Evolutionary conservation across 1,139 yeast genomes (phyloP).

Genomic region (Ogataea hybrid): DNA sequence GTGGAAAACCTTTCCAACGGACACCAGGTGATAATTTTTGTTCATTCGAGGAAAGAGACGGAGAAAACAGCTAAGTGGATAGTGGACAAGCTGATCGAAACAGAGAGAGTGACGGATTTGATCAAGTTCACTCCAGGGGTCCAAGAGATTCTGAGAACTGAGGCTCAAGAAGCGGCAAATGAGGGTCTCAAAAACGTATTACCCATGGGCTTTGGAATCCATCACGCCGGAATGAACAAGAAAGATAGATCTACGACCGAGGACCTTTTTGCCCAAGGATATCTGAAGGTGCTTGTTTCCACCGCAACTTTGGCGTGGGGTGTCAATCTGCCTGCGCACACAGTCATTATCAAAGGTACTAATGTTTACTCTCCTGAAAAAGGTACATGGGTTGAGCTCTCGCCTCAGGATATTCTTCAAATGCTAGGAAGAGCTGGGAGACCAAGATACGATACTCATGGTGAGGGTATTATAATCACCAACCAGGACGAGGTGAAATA

Average conservation of each 20-base stretch:
- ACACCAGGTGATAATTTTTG: slow-evolving; percentile 84
- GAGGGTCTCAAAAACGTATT: slow-evolving; percentile 58
- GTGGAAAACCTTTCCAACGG: slow-evolving; percentile 57
- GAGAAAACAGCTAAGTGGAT: slow-evolving; percentile 78
- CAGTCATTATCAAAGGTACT: slow-evolving; percentile 93
- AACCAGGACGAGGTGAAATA: slow-evolving; percentile 83
- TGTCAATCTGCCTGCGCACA: slow-evolving; percentile 95
- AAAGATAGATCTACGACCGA: slow-evolving; percentile 78
- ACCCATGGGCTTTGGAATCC: slow-evolving; percentile 81
- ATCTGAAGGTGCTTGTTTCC: slow-evolving; percentile 76
- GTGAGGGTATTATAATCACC: slow-evolving; percentile 93
- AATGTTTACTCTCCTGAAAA: slow-evolving; percentile 89
- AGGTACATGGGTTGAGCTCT: slow-evolving; percentile 84
- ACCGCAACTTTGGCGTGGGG: slow-evolving; percentile 99
- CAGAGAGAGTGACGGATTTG: slow-evolving; percentile 48
- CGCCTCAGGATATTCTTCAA: slow-evolving; percentile 92
- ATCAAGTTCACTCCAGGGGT: slow-evolving; percentile 57
- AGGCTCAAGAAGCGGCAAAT: slow-evolving; percentile 56
- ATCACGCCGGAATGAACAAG: slow-evolving; percentile 87
- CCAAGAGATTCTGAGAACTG: slow-evolving; percentile 59
- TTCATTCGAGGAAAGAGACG: slow-evolving; percentile 93
- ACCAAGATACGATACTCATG: slow-evolving; percentile 88
- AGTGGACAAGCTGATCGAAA: slow-evolving; percentile 57
- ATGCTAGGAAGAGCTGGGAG: slow-evolving; percentile 98
- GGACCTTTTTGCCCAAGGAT: slow-evolving; percentile 85